Conservation (phyloP, 2,329 filamentous ascomycete species). For the Curvularia verruculosa region DNA sequence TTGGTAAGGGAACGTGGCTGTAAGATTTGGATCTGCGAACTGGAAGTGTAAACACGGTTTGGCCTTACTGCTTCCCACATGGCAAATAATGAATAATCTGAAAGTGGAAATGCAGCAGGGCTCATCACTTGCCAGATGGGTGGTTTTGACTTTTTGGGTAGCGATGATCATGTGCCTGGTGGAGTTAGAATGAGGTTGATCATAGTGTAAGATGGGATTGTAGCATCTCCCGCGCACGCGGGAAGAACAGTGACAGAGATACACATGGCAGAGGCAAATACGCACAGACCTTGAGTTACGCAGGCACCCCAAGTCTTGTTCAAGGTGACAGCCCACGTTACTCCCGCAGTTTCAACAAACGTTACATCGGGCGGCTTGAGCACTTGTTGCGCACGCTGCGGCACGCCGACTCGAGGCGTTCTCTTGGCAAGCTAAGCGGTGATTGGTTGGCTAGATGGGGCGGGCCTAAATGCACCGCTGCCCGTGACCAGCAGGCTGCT, state of each 20-base stretch:
- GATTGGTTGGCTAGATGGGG: conserved; percentile 18
- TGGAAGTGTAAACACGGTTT: conserved; percentile 1
- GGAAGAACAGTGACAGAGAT: neutral
- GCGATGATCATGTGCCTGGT: conserved; percentile 11
- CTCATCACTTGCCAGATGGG: neutral
- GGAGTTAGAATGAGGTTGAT: conserved; percentile 10
- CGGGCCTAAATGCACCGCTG: conserved; percentile 21
- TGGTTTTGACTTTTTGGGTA: neutral
- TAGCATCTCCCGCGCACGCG: conserved; percentile 5
- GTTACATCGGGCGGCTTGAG: conserved; percentile 20
- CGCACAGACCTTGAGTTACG: conserved; percentile 10
- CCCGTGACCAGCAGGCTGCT: conserved; percentile 16
- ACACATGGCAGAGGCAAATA: neutral
- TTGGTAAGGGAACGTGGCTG: neutral
- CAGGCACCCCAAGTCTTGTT: conserved; percentile 9
- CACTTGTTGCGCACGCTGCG: conserved; percentile 6
- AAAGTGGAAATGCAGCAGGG: conserved; percentile 1
- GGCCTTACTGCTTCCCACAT: conserved; percentile 6
- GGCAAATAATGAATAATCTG: neutral
- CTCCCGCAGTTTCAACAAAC: conserved; percentile 18
- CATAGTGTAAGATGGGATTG: conserved; percentile 9
- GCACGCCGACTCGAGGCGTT: conserved; percentile 8
- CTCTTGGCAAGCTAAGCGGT: neutral
- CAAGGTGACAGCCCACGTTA: conserved; percentile 17
- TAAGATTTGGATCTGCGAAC: conserved; percentile 15